Evolutionary conservation across 108 stramenopile genomes (phyloP).

Genomic region (Cyclotella cryptica): DNA sequence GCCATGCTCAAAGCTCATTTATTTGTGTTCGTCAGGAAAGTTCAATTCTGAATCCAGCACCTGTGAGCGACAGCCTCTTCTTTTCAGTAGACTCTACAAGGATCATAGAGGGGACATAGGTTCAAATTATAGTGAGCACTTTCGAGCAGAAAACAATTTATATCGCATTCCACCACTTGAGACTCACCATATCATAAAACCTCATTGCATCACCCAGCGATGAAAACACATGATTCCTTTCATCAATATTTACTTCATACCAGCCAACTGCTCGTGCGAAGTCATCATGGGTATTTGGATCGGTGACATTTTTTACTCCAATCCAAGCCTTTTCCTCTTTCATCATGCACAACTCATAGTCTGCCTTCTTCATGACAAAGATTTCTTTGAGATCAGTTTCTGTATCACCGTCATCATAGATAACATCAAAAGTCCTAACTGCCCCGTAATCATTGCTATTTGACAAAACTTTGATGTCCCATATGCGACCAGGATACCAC

Average conservation of each 20-base stretch:
- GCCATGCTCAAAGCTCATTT: neutral
- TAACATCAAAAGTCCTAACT: slow-evolving; percentile 11
- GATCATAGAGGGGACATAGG: neutral
- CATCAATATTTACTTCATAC: slow-evolving; percentile 9
- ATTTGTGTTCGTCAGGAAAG: neutral
- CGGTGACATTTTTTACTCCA: slow-evolving; percentile 15
- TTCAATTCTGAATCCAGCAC: neutral
- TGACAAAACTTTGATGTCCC: slow-evolving; percentile 9
- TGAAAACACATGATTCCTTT: slow-evolving; percentile 6
- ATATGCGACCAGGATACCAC: slow-evolving; percentile 22
- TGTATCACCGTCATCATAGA: slow-evolving; percentile 15
- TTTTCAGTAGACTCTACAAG: neutral
- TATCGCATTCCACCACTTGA: neutral
- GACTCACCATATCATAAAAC: slow-evolving; percentile 22
- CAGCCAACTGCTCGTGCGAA: slow-evolving; percentile 16
- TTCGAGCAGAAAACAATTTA: neutral
- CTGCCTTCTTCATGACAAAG: slow-evolving; percentile 21
- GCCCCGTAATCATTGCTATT: slow-evolving; percentile 5
- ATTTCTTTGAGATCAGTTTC: slow-evolving; percentile 8
- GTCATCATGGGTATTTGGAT: slow-evolving; percentile 8
- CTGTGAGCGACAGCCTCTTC: neutral
- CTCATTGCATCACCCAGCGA: slow-evolving; percentile 9
- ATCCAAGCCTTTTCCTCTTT: slow-evolving; percentile 17
- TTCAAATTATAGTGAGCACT: neutral
- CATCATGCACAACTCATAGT: slow-evolving; percentile 10